phyloP scores from a whole-genome alignment of 164 flowering plant species.

The Annona cherimola region DNA sequence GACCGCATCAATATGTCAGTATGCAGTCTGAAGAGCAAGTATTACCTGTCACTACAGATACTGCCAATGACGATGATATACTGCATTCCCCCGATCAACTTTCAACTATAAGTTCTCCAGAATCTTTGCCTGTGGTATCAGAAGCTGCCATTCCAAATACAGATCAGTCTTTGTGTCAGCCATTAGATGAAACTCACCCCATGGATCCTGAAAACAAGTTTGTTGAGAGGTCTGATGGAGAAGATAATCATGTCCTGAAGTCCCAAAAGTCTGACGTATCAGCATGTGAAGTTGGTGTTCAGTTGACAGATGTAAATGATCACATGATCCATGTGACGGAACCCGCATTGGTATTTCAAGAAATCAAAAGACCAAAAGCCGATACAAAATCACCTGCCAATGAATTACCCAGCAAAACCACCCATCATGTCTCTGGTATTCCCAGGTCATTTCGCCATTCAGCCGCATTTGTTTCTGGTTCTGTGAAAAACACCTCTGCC shows the following conservation, averaged over 20 bases:
- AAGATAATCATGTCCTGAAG: slow-evolving; percentile 7
- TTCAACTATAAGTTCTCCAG: slow-evolving; percentile 23
- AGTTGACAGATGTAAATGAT: slow-evolving; percentile 7
- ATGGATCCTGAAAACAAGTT: slow-evolving; percentile 11
- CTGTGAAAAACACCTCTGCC: slow-evolving; percentile 30
- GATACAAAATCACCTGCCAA: slow-evolving; percentile 16
- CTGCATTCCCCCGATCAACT: slow-evolving; percentile 19
- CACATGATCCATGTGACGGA: slow-evolving; percentile 11
- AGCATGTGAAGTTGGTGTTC: slow-evolving; percentile 3
- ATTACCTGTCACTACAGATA: slow-evolving; percentile 12
- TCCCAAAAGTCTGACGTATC: slow-evolving; percentile 9
- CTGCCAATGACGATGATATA: slow-evolving; percentile 20
- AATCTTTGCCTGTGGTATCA: slow-evolving; percentile 14
- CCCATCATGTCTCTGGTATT: slow-evolving; percentile 22
- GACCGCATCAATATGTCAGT: slow-evolving; percentile 12
- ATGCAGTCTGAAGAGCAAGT: slow-evolving; percentile 12
- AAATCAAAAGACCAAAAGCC: slow-evolving; percentile 12
- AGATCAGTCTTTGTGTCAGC: slow-evolving; percentile 12
- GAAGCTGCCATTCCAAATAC: slow-evolving; percentile 4
- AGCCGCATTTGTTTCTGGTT: slow-evolving; percentile 17
- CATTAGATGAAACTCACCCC: slow-evolving; percentile 13
- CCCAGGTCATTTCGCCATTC: slow-evolving; percentile 29
- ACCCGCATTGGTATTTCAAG: slow-evolving; percentile 13
- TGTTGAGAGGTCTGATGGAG: slow-evolving; percentile 19
- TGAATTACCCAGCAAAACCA: slow-evolving; percentile 22